phyloP scores from a whole-genome alignment of 371 early-diverging fungal genomes.

The Mucor racemosus region DNA sequence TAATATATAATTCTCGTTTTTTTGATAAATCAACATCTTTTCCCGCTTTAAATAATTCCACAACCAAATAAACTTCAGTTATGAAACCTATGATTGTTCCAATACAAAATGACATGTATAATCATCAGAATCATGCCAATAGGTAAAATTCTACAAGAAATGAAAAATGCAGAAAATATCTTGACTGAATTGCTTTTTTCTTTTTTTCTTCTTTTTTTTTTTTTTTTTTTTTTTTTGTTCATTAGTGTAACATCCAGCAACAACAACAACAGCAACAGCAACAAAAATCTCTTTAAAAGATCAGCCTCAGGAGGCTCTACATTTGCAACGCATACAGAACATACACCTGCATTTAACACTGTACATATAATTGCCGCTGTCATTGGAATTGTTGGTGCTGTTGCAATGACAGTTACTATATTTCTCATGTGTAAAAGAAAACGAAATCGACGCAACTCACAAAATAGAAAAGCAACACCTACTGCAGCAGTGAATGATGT shows the following conservation, averaged over 20 bases:
- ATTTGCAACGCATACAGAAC: conserved; percentile 28
- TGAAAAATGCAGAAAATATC: not conserved
- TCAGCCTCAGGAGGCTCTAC: conserved; percentile 17
- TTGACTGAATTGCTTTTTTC: not conserved
- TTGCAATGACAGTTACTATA: conserved; percentile 32
- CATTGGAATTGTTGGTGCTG: conserved; percentile 36
- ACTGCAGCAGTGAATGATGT: not conserved
- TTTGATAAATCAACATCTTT: not conserved
- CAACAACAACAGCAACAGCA: not conserved
- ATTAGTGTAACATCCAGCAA: conserved; percentile 7
- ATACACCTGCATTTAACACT: conserved; percentile 40
- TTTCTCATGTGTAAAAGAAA: conserved; percentile 33
- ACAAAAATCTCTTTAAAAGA: conserved; percentile 10
- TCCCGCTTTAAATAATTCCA: not conserved
- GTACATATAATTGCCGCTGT: conserved; percentile 45
- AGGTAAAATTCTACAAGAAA: not conserved
- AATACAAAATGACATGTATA: not conserved
- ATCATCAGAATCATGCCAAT: not conserved
- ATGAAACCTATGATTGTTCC: not conserved
- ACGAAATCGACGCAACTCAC: conserved; percentile 2
- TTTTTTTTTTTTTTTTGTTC: not conserved
- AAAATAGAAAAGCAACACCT: not conserved
- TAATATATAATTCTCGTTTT: not conserved
- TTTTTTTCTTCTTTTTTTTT: no score
- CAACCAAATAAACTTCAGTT: not conserved